These are phyloP conservation scores for Adansonia grandidieri DNA, from an alignment of 441 rosid genomes.

Conservation along the genomic window DNA sequence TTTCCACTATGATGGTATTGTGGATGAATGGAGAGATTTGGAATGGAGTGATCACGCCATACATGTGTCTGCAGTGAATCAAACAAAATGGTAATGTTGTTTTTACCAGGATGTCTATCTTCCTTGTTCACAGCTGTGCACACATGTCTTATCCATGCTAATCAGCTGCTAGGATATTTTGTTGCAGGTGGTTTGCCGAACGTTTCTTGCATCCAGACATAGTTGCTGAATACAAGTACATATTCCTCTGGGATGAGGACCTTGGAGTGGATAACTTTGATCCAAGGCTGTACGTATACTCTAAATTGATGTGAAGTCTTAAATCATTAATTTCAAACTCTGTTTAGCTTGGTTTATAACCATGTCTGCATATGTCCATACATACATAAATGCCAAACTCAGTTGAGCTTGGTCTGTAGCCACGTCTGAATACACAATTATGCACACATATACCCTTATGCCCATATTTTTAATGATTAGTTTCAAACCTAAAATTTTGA, in stretches of 20 bases:
- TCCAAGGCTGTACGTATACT: conserved; percentile 44
- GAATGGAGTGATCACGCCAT: conserved; percentile 53
- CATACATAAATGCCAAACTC: background rate
- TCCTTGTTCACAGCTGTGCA: background rate
- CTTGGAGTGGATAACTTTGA: conserved; percentile 60
- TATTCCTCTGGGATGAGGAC: conserved; percentile 81
- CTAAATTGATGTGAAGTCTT: background rate
- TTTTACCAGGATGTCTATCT: conserved; percentile 13
- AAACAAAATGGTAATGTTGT: conserved; percentile 65
- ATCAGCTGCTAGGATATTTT: background rate
- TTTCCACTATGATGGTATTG: conserved; percentile 68
- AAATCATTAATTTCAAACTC: background rate
- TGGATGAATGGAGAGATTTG: conserved; percentile 62
- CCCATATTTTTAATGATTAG: background rate
- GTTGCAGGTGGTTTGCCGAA: conserved; percentile 72
- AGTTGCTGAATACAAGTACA: conserved; percentile 54
- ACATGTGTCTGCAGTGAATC: conserved; percentile 63
- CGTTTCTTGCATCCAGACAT: conserved; percentile 75
- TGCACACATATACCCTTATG: background rate
- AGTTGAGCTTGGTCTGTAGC: background rate
- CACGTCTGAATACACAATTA: background rate
- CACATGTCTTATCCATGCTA: background rate
- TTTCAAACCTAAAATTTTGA: conserved; percentile 8
- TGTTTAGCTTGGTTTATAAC: background rate
- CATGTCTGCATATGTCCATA: background rate